Base-by-base conservation (phyloP, 495 filamentous ascomycete species). In the Parachaetomium inaequale region DNA sequence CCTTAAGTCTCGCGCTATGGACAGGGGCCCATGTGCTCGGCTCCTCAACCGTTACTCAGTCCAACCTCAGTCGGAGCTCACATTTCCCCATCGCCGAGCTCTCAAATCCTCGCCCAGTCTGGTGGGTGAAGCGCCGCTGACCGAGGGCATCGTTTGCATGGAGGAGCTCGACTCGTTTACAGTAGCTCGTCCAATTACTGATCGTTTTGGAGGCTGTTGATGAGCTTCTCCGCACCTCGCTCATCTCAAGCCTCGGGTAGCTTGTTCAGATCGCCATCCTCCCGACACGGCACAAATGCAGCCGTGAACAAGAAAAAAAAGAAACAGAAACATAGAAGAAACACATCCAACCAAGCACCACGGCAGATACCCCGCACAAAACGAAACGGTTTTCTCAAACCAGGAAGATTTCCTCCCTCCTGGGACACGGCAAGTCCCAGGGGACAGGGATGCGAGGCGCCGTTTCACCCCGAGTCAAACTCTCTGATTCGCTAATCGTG, bases 1-100 rank as follows among this genome's bases (percentile, higher is more conserved):
- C 64, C 64, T 67, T 72, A 72, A 54, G 28, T 63, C 43, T 43
- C 23, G 15, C 32, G 11, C 40, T 70, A 70, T 63, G 55, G 36
- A 59, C 61, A 63, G 66, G 64, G 55, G n/a, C 21, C 55, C 26
- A 31, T 43, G 60, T 32, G 59, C 58, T 47, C 61, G 55, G 55
- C 53, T 58, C 49, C 43, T 19, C 29, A 15, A 31, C 59, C 59
- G 47, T 52, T 28, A 23, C 21, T 3, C n/a, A n/a, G n/a, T 15
- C 21, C 11, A 26, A 43, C 15, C 23, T 26, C n/a, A n/a, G n/a
- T n/a, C 17, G 19, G 42, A 23, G 42, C 19, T 46, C 17, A 10
- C 12, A 40, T 15, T 1, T 40, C 10, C n/a, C 36, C 36, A 40
- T 15, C 1, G 6, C 36, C 8, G 17, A 40, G 12, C 36, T 15